A percentile compares a stretch with the other conserved stretches of the same genome.
phyloP scores from a whole-genome alignment of 768 basidiomycete genomes.

The Boletus sp. region DNA sequence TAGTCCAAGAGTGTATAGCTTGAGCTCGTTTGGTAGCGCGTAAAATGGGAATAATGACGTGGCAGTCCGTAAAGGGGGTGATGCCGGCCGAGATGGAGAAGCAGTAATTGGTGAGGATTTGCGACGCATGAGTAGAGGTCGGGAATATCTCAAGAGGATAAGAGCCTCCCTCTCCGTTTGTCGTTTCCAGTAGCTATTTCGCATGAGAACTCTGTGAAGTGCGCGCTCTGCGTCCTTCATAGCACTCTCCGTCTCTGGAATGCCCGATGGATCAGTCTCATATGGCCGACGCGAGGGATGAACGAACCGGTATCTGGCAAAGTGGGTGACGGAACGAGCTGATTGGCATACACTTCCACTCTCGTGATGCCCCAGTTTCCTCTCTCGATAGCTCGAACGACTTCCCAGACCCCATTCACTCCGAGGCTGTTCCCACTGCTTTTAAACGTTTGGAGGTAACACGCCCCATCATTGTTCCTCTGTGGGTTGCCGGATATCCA shows the following conservation, averaged over 20 bases:
- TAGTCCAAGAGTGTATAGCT: conserved; percentile 52
- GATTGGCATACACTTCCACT: conserved; percentile 51
- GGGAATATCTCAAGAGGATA: conserved; percentile 45
- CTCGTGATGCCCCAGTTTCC: conserved; percentile 49
- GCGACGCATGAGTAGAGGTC: conserved; percentile 42
- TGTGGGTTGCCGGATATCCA: conserved; percentile 45
- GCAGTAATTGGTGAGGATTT: conserved; percentile 12
- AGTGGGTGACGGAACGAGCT: conserved; percentile 16
- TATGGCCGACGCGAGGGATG: conserved; percentile 7
- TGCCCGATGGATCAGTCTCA: conserved; percentile 9
- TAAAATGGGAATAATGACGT: conserved; percentile 35
- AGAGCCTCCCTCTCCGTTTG: conserved; percentile 48
- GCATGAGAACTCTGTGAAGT: conserved; percentile 38
- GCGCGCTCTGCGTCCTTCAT: conserved; percentile 36
- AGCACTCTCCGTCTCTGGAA: conserved; percentile 18
- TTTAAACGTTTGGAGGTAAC: conserved; percentile 46
- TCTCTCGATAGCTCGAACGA: conserved; percentile 45
- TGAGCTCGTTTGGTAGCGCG: conserved; percentile 54
- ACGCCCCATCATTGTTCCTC: conserved; percentile 21
- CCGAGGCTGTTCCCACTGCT: conserved; percentile 59
- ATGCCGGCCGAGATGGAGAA: conserved; percentile 11
- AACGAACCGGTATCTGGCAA: conserved; percentile 7
- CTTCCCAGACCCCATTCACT: conserved; percentile 40
- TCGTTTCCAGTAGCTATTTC: conserved; percentile 48
- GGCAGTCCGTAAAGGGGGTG: conserved; percentile 13